Conservation (phyloP, 345 rosid genomes). For the Cardiospermum halicacabum region DNA sequence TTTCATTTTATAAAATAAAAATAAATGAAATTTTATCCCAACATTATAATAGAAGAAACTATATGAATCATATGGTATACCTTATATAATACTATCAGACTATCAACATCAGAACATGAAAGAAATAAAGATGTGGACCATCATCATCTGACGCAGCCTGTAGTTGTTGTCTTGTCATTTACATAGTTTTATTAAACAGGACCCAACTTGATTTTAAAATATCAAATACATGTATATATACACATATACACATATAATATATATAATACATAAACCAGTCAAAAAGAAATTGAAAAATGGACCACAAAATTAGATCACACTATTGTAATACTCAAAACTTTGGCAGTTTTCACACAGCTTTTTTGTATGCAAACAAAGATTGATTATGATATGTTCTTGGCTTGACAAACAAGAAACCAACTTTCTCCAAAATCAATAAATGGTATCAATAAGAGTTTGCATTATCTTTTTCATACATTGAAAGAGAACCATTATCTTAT, state of each 20-base stretch:
- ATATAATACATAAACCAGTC: too few species aligned
- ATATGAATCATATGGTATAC: not conserved
- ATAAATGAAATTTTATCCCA: not conserved
- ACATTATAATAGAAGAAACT: not conserved
- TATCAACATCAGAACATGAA: constrained; percentile 11
- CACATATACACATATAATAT: too few species aligned
- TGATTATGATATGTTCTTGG: not conserved
- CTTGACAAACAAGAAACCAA: constrained; percentile 10
- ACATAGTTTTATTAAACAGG: not conserved
- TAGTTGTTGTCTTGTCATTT: not conserved
- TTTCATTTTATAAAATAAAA: too few species aligned
- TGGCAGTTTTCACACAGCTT: constrained; percentile 5
- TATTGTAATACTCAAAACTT: not conserved
- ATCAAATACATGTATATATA: not conserved
- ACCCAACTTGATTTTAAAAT: not conserved
- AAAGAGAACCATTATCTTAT: not conserved
- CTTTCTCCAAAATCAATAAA: not conserved
- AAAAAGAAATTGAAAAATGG: too few species aligned
- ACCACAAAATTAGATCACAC: not conserved
- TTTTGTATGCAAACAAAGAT: not conserved
- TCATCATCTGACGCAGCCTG: not conserved
- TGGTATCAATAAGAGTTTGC: not conserved
- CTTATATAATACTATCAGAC: too few species aligned
- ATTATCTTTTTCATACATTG: constrained; percentile 4
- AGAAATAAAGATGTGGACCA: constrained; percentile 19